These are phyloP conservation scores for Malassezia obtusa DNA, from an alignment of 1,284 basidiomycete species.

Conservation along the genomic window DNA sequence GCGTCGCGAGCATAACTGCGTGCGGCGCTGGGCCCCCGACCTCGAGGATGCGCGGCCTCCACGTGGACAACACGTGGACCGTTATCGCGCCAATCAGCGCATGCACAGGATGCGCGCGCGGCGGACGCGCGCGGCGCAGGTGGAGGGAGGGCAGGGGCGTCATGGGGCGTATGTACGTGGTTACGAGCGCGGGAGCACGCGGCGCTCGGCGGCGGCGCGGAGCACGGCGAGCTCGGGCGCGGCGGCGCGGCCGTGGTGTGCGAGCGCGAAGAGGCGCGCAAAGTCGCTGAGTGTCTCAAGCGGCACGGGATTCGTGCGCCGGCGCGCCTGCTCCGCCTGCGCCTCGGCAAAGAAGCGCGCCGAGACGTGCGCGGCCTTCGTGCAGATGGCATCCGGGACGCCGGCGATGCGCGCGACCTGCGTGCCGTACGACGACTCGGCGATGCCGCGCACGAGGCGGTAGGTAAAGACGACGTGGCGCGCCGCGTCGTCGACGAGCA, in stretches of 20 bases:
- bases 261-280: constrained; percentile 34
- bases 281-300: constrained; percentile 40
- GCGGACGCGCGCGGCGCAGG: too few species aligned
- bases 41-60: too few species aligned
- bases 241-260: background rate
- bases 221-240: background rate
- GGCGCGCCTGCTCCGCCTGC: constrained; percentile 29
- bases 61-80: too few species aligned
- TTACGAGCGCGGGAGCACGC: background rate
- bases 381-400: constrained; percentile 39
- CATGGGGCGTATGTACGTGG: too few species aligned
- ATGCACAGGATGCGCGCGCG: too few species aligned
- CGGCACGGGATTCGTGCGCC: constrained; percentile 30
- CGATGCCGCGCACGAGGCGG: constrained; percentile 53
- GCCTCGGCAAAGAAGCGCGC: constrained; percentile 34
- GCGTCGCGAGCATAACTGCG: background rate
- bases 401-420: constrained; percentile 45
- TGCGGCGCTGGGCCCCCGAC: too few species aligned
- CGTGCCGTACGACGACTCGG: constrained; percentile 71
- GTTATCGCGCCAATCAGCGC: too few species aligned
- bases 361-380: constrained; percentile 37
- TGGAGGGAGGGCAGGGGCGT: too few species aligned
- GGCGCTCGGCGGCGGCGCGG: background rate
- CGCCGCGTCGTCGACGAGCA: constrained; percentile 40
- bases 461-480: constrained; percentile 46